These are phyloP conservation scores for Aspergillus fijiensis DNA, from an alignment of 2,329 filamentous ascomycete genomes.

Conservation along the genomic window DNA sequence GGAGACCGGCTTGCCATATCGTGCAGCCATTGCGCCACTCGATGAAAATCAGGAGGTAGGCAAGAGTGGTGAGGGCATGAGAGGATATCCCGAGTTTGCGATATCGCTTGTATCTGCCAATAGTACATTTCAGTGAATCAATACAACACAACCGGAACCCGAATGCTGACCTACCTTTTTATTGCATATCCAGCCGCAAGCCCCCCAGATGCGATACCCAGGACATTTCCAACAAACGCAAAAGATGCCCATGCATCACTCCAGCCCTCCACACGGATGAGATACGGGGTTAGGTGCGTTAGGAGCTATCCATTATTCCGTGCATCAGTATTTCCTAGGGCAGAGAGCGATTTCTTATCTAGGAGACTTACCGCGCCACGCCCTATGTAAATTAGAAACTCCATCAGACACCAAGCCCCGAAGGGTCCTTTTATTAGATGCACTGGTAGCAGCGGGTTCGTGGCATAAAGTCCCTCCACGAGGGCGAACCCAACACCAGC, in stretches of 20 bases:
- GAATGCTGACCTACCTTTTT: constrained; percentile 10
- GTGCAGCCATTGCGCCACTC: constrained; percentile 19
- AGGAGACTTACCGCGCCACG: constrained; percentile 15
- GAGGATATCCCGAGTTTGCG: constrained; percentile 7
- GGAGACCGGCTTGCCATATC: constrained; percentile 14
- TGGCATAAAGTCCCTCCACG: constrained; percentile 12
- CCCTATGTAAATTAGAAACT: constrained; percentile 13
- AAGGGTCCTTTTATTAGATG: constrained; percentile 11
- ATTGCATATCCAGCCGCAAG: constrained; percentile 12
- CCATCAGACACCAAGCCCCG: constrained; percentile 14
- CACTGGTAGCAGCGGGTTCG: constrained; percentile 20
- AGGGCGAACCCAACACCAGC: too few relatives aligned
- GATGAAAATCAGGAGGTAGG: constrained; percentile 16
- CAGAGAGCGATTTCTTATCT: neutral
- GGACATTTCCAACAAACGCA: constrained; percentile 5
- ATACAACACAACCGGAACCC: neutral
- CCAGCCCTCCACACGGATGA: constrained; percentile 17
- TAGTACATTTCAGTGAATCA: neutral
- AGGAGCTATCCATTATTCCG: constrained; percentile 1
- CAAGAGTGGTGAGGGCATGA: neutral
- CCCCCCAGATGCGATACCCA: constrained; percentile 14
- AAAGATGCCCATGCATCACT: constrained; percentile 15
- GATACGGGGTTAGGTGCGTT: constrained; percentile 18
- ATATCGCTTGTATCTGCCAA: neutral
- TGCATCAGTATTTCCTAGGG: too few relatives aligned